These are phyloP conservation scores for Wickerhamomyces sp. DNA, from an alignment of 1,139 yeast genomes.

Conservation along the genomic window DNA sequence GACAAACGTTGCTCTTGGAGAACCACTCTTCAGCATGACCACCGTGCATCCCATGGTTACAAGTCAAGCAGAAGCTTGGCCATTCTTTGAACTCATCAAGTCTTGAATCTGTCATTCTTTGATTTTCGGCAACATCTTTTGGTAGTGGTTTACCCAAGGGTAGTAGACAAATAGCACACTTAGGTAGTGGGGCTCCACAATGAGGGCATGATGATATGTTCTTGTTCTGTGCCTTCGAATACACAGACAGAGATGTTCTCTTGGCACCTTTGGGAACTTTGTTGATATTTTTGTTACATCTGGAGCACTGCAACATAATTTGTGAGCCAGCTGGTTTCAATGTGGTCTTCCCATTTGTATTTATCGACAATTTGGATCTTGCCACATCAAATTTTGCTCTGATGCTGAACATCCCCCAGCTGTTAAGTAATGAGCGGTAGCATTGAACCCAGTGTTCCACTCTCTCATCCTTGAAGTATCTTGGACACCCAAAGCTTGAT, in stretches of 20 bases:
- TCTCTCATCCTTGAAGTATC: conserved; percentile 67
- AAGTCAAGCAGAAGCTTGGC: conserved; percentile 87
- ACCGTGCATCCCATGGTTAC: conserved; percentile 93
- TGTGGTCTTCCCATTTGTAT: conserved; percentile 43
- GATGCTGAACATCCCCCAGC: conserved; percentile 75
- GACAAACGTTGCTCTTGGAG: conserved; percentile 78
- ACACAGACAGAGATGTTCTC: conserved; percentile 2
- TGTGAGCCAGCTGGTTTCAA: conserved; percentile 62
- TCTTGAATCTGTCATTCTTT: conserved; percentile 14
- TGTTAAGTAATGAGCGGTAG: conserved; percentile 69
- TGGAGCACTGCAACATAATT: conserved; percentile 70
- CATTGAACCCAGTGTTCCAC: conserved; percentile 75
- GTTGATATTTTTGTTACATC: conserved; percentile 71
- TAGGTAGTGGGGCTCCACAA: conserved; percentile 85
- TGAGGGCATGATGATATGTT: conserved; percentile 56
- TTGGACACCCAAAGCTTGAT: conserved; percentile 75
- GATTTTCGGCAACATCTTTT: conserved; percentile 19
- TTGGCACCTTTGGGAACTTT: conserved; percentile 22
- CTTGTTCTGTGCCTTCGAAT: conserved; percentile 3
- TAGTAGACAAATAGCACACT: conserved; percentile 84
- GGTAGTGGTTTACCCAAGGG: conserved; percentile 75
- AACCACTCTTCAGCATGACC: conserved; percentile 97
- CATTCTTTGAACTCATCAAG: conserved; percentile 47
- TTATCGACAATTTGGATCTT: conserved; percentile 59
- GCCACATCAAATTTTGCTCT: conserved; percentile 85